These are phyloP conservation scores for Ophiostoma pallidulum DNA, from an alignment of 2,329 filamentous ascomycete species.

Conservation along the genomic window DNA sequence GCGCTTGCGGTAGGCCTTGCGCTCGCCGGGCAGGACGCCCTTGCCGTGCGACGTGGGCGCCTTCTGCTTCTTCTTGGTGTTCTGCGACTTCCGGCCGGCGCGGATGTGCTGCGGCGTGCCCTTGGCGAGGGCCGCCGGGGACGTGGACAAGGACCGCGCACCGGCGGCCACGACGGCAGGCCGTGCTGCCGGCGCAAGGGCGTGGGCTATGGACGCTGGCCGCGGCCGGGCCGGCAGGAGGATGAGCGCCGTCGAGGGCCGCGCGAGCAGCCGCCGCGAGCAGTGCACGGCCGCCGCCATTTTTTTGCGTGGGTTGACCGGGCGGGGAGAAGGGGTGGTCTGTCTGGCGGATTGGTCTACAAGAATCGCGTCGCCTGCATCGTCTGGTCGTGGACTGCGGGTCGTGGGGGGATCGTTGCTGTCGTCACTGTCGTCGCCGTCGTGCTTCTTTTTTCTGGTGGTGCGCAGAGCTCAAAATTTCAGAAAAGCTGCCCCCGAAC, in stretches of 20 bases:
- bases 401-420: background rate
- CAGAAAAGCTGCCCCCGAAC: no score
- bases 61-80: conserved; percentile 22
- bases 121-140: conserved; percentile 7
- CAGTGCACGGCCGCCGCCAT: conserved; percentile 14
- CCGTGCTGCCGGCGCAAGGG: no score
- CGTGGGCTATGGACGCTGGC: no score
- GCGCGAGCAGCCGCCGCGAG: conserved; percentile 13
- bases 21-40: conserved; percentile 64
- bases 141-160: conserved; percentile 29
- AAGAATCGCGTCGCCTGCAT: background rate
- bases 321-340: background rate
- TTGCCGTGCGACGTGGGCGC: conserved; percentile 37
- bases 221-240: conserved; percentile 7
- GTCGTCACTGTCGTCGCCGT: conserved; percentile 4
- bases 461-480: conserved; percentile 1
- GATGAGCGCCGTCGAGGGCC: conserved; percentile 9
- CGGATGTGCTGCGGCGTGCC: conserved; percentile 17
- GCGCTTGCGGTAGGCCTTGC: conserved; percentile 77
- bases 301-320: background rate
- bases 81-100: conserved; percentile 33
- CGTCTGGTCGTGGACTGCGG: background rate
- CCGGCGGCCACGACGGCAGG: no score
- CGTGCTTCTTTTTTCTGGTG: background rate
- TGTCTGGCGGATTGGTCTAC: background rate